phyloP scores from a whole-genome alignment of 148 eudicot genomes.

The Talinum fruticosum region DNA sequence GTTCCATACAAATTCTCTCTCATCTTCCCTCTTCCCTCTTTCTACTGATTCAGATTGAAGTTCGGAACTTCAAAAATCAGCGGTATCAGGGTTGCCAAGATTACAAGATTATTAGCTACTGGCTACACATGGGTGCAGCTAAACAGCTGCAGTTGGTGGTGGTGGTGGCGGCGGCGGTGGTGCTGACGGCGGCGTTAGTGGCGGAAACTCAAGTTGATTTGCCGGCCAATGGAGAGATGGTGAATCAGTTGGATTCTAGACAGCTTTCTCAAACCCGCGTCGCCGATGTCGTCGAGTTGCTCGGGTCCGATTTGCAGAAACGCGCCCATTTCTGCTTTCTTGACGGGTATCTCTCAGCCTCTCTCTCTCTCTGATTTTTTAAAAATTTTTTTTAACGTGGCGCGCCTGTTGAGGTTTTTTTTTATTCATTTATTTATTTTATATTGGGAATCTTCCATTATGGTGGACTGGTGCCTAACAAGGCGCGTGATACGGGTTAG shows the following conservation, averaged over 20 bases:
- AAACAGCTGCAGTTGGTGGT: not conserved
- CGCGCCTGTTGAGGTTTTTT: not conserved
- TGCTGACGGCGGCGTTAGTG: not conserved
- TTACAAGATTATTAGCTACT: too few species aligned
- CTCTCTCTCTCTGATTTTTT: not conserved
- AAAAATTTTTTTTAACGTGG: not conserved
- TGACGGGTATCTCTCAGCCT: constrained; percentile 14
- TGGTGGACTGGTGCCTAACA: too few species aligned
- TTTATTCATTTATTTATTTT: too few species aligned
- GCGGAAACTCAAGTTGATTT: not conserved
- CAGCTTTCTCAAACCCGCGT: constrained; percentile 2
- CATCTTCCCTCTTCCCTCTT: not conserved
- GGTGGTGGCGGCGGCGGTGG: not conserved
- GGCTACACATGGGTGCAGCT: not conserved
- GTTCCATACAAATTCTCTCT: not conserved
- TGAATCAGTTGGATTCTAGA: not conserved
- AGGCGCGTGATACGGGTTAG: too few species aligned
- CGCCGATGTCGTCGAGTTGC: constrained; percentile 10
- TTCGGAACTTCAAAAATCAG: not conserved
- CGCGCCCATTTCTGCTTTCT: constrained; percentile 23
- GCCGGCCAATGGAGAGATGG: not conserved
- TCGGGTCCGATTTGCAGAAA: constrained; percentile 18
- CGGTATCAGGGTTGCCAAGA: not conserved
- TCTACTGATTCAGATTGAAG: not conserved
- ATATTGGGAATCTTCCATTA: too few species aligned